Conservation (phyloP, 2,329 filamentous ascomycete genomes). For the Calonectria hongkongensis region DNA sequence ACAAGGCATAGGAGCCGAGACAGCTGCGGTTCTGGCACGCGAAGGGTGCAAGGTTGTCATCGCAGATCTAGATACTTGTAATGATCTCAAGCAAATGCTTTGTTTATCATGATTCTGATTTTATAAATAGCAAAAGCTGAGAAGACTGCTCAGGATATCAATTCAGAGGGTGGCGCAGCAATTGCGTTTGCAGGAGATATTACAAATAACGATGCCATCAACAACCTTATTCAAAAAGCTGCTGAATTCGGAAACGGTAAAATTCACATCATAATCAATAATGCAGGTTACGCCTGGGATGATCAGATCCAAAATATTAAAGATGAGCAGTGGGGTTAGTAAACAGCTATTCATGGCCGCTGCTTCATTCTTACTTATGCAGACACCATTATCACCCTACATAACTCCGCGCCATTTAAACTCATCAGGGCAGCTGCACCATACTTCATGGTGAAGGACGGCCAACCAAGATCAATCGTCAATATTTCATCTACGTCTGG, state of each 20-base stretch:
- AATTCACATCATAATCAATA: constrained; percentile 41
- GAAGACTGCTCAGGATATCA: constrained; percentile 31
- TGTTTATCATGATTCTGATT: neutral
- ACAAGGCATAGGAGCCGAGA: constrained; percentile 39
- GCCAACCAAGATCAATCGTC: constrained; percentile 85
- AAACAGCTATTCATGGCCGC: neutral
- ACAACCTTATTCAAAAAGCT: constrained; percentile 24
- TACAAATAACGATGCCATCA: constrained; percentile 34
- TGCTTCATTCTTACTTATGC: neutral
- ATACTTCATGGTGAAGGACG: constrained; percentile 91
- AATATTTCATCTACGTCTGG: constrained; percentile 90
- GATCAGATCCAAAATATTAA: constrained; percentile 94
- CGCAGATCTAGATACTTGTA: constrained; percentile 35
- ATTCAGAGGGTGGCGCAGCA: constrained; percentile 28
- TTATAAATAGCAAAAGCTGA: constrained; percentile 16
- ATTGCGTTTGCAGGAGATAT: constrained; percentile 36
- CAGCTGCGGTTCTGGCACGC: constrained; percentile 23
- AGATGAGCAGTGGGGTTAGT: constrained; percentile 84
- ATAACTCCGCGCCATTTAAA: constrained; percentile 90
- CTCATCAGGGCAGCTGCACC: constrained; percentile 86
- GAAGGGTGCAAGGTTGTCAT: constrained; percentile 39
- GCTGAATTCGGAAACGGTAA: constrained; percentile 35
- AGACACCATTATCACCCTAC: constrained; percentile 87
- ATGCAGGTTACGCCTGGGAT: constrained; percentile 73
- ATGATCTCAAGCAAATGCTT: too few species aligned